phyloP scores from a whole-genome alignment of 192 early-diverging fungal species.

The Entophlyctis luteolus region DNA sequence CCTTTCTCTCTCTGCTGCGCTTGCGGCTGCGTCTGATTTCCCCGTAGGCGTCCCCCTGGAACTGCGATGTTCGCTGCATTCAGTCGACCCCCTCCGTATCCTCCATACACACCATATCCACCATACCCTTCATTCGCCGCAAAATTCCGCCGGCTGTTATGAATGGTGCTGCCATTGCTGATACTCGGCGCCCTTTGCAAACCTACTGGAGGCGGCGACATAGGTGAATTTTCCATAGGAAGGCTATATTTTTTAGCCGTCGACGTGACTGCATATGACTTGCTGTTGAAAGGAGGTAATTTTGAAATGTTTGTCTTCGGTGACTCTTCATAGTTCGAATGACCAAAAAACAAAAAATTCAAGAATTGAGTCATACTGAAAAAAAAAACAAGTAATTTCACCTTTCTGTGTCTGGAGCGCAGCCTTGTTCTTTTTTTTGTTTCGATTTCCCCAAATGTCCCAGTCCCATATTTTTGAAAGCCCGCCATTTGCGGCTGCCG shows the following conservation, averaged over 20 bases:
- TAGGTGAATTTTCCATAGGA: background rate
- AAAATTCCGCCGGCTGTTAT: no score
- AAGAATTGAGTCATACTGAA: background rate
- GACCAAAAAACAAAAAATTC: background rate
- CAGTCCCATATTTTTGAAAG: slow-evolving; percentile 20
- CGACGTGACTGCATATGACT: background rate
- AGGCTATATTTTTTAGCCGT: no score
- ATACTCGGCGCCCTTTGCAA: background rate
- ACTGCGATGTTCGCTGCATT: slow-evolving; percentile 44
- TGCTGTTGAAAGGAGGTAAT: background rate
- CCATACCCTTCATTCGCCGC: no score
- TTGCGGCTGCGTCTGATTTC: no score
- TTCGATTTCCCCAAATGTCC: slow-evolving; percentile 10
- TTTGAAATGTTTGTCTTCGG: background rate
- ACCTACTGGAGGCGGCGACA: background rate
- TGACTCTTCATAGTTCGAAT: background rate
- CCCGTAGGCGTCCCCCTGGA: slow-evolving; percentile 46
- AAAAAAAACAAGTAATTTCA: background rate
- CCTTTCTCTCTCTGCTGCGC: no score
- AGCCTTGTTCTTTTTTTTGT: slow-evolving; percentile 3
- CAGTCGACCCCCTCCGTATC: background rate
- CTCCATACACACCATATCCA: background rate
- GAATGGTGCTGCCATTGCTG: background rate
- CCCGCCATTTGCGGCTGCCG: background rate
- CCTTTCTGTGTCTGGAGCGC: background rate